A percentile compares a stretch with the other conserved stretches of the same genome.
These are phyloP conservation scores for Seminavis robusta DNA, from an alignment of 108 stramenopile species.

Conservation along the genomic window DNA sequence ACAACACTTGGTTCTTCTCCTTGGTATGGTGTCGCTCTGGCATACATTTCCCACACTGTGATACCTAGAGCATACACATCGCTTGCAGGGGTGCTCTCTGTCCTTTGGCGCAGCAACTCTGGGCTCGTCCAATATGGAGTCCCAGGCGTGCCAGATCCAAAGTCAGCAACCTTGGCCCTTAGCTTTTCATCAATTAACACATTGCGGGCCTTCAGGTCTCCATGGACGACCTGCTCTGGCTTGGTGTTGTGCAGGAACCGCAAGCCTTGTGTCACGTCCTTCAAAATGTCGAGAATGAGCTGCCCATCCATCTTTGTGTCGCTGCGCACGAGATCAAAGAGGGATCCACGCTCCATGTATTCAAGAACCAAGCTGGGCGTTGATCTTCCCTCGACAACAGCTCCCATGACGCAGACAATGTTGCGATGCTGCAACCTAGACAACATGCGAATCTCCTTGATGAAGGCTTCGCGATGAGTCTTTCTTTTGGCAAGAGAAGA, in stretches of 20 bases:
- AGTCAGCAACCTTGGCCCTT: slow-evolving; percentile 63
- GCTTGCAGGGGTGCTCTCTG: slow-evolving; percentile 35
- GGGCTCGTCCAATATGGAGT: slow-evolving; percentile 98
- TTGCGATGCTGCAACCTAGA: slow-evolving; percentile 54
- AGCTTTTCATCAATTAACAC: slow-evolving; percentile 52
- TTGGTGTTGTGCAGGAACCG: slow-evolving; percentile 56
- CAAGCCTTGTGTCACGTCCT: slow-evolving; percentile 54
- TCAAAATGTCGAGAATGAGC: slow-evolving; percentile 40
- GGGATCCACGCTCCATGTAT: slow-evolving; percentile 49
- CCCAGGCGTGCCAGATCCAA: slow-evolving; percentile 57
- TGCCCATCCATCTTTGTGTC: slow-evolving; percentile 49
- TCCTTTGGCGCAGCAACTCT: slow-evolving; percentile 47
- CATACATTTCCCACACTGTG: too few relatives aligned
- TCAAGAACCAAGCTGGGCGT: slow-evolving; percentile 48
- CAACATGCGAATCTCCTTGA: slow-evolving; percentile 48
- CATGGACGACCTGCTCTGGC: slow-evolving; percentile 60
- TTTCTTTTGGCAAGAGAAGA: too few relatives aligned
- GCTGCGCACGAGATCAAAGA: slow-evolving; percentile 57
- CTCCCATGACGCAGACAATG: slow-evolving; percentile 55
- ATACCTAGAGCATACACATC: slow-evolving; percentile 68
- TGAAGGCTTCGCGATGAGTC: slow-evolving; percentile 45
- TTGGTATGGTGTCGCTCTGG: slow-evolving; percentile 41
- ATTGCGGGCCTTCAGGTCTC: slow-evolving; percentile 55
- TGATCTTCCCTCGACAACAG: slow-evolving; percentile 26
- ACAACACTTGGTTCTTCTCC: slow-evolving; percentile 40